Conservation (phyloP, 2,329 filamentous ascomycete species). For the Fusarium sp. region DNA sequence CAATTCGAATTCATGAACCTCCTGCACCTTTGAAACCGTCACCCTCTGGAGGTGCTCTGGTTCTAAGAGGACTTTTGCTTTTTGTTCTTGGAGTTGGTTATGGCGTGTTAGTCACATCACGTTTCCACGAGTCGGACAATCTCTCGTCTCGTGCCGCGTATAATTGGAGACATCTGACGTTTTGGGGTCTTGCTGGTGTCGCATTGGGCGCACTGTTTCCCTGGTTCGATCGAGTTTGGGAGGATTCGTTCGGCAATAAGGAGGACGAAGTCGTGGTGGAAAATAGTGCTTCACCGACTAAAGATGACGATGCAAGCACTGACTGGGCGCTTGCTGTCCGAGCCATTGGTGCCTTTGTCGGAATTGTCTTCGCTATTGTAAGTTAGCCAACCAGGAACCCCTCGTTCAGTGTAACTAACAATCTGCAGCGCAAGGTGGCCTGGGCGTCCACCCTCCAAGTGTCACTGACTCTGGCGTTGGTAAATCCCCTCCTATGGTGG, state of each 20-base stretch:
- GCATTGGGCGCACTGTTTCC: slow-evolving; percentile 83
- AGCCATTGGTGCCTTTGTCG: slow-evolving; percentile 69
- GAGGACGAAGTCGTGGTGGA: slow-evolving; percentile 47
- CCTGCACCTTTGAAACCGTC: slow-evolving; percentile 43
- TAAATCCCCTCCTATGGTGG: slow-evolving; percentile 96
- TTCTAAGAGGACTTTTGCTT: slow-evolving; percentile 71
- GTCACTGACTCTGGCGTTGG: slow-evolving; percentile 86
- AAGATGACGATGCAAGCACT: slow-evolving; percentile 58
- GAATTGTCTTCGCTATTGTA: slow-evolving; percentile 79
- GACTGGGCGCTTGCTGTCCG: slow-evolving; percentile 78
- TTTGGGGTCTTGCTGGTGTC: slow-evolving; percentile 87
- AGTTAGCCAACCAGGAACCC: slow-evolving; percentile 50
- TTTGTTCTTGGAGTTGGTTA: slow-evolving; percentile 86
- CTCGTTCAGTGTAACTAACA: slow-evolving; percentile 23
- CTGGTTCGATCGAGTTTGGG: slow-evolving; percentile 83
- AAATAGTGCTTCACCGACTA: slow-evolving; percentile 40
- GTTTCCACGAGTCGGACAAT: slow-evolving; percentile 74
- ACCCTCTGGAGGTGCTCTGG: slow-evolving; percentile 59
- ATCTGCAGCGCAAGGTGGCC: slow-evolving; percentile 80
- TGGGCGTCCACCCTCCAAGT: slow-evolving; percentile 97
- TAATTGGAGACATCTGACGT: slow-evolving; percentile 75
- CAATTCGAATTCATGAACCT: slow-evolving; percentile 46
- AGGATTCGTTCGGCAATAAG: slow-evolving; percentile 59
- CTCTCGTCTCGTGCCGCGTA: slow-evolving; percentile 69
- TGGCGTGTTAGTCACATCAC: slow-evolving; percentile 78